phyloP scores from a whole-genome alignment of 768 basidiomycete species.

The Auriscalpium microsporum region DNA sequence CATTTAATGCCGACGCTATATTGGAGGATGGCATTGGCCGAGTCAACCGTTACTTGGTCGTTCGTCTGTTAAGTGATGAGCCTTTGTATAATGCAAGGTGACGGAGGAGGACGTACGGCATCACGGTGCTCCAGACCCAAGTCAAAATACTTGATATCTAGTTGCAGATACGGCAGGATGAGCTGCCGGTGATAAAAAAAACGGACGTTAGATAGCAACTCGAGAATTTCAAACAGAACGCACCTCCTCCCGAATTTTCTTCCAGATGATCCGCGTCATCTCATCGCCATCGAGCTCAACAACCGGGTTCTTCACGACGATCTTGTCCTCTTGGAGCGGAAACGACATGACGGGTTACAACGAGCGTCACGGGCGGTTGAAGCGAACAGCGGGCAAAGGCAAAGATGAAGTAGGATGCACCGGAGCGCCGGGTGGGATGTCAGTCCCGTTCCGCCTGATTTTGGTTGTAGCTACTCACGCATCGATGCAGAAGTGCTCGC shows the following conservation, averaged over 20 bases:
- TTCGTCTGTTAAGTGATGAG: constrained; percentile 51
- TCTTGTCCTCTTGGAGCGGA: constrained; percentile 35
- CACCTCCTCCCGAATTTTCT: constrained; percentile 93
- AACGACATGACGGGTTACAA: background rate
- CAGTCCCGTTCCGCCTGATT: background rate
- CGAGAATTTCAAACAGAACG: constrained; percentile 16
- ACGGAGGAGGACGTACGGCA: constrained; percentile 37
- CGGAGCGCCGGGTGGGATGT: background rate
- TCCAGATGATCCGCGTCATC: constrained; percentile 99
- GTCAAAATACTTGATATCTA: constrained; percentile 98
- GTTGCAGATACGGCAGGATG: constrained; percentile 87
- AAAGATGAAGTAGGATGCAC: background rate
- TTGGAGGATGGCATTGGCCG: constrained; percentile 89
- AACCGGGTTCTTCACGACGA: constrained; percentile 79
- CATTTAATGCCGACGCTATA: constrained; percentile 98
- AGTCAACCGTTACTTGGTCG: constrained; percentile 87
- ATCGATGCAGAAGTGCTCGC: constrained; percentile 6
- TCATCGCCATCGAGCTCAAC: constrained; percentile 97
- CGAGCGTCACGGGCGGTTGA: background rate
- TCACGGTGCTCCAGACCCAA: constrained; percentile 93
- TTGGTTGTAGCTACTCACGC: constrained; percentile 3
- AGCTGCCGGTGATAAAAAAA: constrained; percentile 42
- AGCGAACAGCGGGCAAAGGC: background rate
- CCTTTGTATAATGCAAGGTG: background rate
- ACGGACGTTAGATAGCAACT: background rate